Percentiles rank a stretch among this genome's conserved stretches.
phyloP scores from a whole-genome alignment of 164 flowering plant genomes.

The Cinnamomum micranthum region DNA sequence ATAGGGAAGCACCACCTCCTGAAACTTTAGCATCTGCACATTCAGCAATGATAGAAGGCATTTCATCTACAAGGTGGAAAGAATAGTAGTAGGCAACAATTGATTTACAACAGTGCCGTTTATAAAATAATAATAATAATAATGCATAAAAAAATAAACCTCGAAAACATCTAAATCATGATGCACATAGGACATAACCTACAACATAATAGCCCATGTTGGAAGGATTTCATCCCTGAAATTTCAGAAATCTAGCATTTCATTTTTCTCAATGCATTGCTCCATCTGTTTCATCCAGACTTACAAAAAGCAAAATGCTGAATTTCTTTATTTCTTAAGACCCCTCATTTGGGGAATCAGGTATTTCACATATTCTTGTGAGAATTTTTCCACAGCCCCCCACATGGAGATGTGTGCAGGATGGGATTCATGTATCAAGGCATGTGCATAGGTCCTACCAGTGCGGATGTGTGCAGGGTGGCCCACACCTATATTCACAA shows the following conservation, averaged over 20 bases:
- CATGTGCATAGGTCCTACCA: too few species aligned
- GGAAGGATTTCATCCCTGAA: neutral
- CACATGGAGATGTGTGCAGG: too few species aligned
- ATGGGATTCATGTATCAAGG: too few species aligned
- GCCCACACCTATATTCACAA: too few species aligned
- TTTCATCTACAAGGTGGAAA: neutral
- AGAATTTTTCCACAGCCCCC: too few species aligned
- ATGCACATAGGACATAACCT: neutral
- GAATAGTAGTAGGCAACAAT: too few species aligned
- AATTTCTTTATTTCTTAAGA: neutral
- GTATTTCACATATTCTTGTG: neutral
- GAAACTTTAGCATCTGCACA: conserved; percentile 29
- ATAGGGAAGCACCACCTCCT: conserved; percentile 28
- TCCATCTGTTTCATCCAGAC: too few species aligned
- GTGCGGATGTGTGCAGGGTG: too few species aligned
- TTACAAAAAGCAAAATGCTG: neutral
- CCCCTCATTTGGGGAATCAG: neutral
- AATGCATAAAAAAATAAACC: neutral
- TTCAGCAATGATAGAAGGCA: conserved; percentile 6
- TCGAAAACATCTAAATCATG: conserved; percentile 1
- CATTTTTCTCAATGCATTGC: neutral
- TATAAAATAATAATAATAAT: too few species aligned
- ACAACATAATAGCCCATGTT: neutral
- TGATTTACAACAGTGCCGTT: too few species aligned
- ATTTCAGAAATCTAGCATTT: neutral